A percentile compares a stretch with the other conserved stretches of the same genome.
phyloP scores from a whole-genome alignment of 2,329 filamentous ascomycete genomes.

The Epichloe sylvatica region DNA sequence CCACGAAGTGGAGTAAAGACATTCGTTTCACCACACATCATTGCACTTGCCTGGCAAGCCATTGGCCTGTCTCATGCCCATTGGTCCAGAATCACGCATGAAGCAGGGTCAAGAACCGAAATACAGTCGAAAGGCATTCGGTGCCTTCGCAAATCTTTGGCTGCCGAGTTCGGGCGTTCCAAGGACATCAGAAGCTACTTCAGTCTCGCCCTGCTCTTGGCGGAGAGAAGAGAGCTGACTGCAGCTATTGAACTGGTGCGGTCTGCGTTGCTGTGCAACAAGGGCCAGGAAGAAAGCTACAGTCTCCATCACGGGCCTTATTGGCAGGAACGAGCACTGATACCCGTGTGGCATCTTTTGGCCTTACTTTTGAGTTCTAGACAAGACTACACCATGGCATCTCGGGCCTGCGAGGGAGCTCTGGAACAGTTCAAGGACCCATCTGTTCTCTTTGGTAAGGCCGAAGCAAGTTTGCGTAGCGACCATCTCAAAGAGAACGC shows the following conservation, averaged over 20 bases:
- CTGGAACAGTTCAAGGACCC: slow-evolving; percentile 78
- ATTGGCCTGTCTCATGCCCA: slow-evolving; percentile 77
- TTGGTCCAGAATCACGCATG: slow-evolving; percentile 72
- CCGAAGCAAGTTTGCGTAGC: slow-evolving; percentile 43
- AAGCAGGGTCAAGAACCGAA: slow-evolving; percentile 54
- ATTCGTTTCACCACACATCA: slow-evolving; percentile 41
- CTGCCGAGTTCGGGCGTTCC: slow-evolving; percentile 49
- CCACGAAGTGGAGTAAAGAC: slow-evolving; percentile 22
- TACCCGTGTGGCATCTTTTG: slow-evolving; percentile 85
- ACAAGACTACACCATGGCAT: slow-evolving; percentile 70
- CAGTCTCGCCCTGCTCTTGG: slow-evolving; percentile 68
- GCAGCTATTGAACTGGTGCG: slow-evolving; percentile 74
- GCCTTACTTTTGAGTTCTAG: slow-evolving; percentile 73
- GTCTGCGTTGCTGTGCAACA: slow-evolving; percentile 52
- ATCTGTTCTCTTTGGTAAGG: slow-evolving; percentile 52
- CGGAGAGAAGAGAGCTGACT: slow-evolving; percentile 69
- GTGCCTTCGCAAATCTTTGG: slow-evolving; percentile 59
- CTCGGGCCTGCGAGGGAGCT: slow-evolving; percentile 73
- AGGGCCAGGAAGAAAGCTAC: slow-evolving; percentile 30
- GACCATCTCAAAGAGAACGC: slow-evolving; percentile 51
- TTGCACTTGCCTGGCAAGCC: slow-evolving; percentile 66
- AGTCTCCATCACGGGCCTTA: slow-evolving; percentile 33
- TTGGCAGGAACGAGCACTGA: slow-evolving; percentile 50
- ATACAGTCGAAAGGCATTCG: slow-evolving; percentile 67
- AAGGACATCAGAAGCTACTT: slow-evolving; percentile 67